phyloP scores from a whole-genome alignment of 306 rosid species.

The Betula pendula region DNA sequence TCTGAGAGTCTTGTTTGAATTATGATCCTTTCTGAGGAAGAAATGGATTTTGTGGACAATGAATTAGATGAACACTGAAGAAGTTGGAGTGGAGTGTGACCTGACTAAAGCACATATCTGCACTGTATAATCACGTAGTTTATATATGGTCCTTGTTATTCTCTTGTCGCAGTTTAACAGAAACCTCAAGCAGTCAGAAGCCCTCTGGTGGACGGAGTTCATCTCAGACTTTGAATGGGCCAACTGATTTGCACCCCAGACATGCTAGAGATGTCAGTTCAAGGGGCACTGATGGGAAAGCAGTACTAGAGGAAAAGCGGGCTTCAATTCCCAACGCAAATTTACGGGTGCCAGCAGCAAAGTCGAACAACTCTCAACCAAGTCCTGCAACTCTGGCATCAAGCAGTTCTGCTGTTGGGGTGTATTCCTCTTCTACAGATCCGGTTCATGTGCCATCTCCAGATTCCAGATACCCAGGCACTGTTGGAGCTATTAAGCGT shows the following conservation, averaged over 20 bases:
- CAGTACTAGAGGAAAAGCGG: slow-evolving; percentile 50
- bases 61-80: not conserved
- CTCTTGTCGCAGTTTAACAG: slow-evolving; percentile 48
- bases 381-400: slow-evolving; percentile 49
- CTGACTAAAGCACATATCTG: not conserved
- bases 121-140: not conserved
- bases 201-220: slow-evolving; percentile 52
- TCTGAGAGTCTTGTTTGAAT: too few species aligned
- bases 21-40: not conserved
- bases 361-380: slow-evolving; percentile 51
- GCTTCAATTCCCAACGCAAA: slow-evolving; percentile 37
- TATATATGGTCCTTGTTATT: slow-evolving; percentile 8
- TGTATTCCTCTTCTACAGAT: slow-evolving; percentile 93
- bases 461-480: slow-evolving; percentile 81
- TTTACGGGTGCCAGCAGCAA: slow-evolving; percentile 45
- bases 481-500: slow-evolving; percentile 95
- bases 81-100: not conserved
- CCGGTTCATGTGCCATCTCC: slow-evolving; percentile 99
- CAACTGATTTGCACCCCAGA: slow-evolving; percentile 52
- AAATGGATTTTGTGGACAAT: not conserved
- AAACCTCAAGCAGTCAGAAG: slow-evolving; percentile 51
- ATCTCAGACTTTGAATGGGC: slow-evolving; percentile 48
- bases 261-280: slow-evolving; percentile 42
- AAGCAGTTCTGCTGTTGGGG: slow-evolving; percentile 74
- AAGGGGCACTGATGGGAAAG: slow-evolving; percentile 41